Conservation (phyloP, 192 early-diverging fungal genomes). For the Rhizophagus sp. region DNA sequence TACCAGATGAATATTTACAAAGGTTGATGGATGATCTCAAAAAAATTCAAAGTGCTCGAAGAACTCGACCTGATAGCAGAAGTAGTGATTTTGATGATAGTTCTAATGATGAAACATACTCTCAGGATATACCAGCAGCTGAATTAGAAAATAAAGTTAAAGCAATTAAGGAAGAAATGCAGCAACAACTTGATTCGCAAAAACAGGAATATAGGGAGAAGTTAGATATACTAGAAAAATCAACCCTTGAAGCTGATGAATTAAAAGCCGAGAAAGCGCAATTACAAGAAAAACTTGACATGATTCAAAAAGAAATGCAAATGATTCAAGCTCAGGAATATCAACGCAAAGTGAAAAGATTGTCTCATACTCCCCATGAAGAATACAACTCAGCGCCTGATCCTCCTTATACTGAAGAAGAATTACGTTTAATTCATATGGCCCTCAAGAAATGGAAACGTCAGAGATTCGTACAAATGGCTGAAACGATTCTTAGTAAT, state of each 20-base stretch:
- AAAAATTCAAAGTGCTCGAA: slow-evolving; percentile 51
- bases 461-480: slow-evolving; percentile 61
- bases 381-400: slow-evolving; percentile 37
- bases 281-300: slow-evolving; percentile 47
- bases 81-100: slow-evolving; percentile 42
- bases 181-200: slow-evolving; percentile 48
- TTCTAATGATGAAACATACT: slow-evolving; percentile 31
- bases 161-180: slow-evolving; percentile 54
- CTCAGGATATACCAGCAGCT: slow-evolving; percentile 40
- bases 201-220: slow-evolving; percentile 58
- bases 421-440: slow-evolving; percentile 45
- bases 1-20: slow-evolving; percentile 59
- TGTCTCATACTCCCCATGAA: slow-evolving; percentile 38
- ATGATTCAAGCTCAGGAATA: slow-evolving; percentile 53
- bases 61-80: slow-evolving; percentile 54
- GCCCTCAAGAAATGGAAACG: slow-evolving; percentile 49
- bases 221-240: slow-evolving; percentile 46
- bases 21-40: slow-evolving; percentile 59
- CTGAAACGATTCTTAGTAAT: slow-evolving; percentile 67
- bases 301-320: slow-evolving; percentile 53
- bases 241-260: slow-evolving; percentile 44
- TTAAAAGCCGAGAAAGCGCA: slow-evolving; percentile 41
- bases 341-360: slow-evolving; percentile 51
- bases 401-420: slow-evolving; percentile 45
- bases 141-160: slow-evolving; percentile 50